These are phyloP conservation scores for Ceratocystis papillata DNA, from an alignment of 2,329 filamentous ascomycete species.

Conservation along the genomic window DNA sequence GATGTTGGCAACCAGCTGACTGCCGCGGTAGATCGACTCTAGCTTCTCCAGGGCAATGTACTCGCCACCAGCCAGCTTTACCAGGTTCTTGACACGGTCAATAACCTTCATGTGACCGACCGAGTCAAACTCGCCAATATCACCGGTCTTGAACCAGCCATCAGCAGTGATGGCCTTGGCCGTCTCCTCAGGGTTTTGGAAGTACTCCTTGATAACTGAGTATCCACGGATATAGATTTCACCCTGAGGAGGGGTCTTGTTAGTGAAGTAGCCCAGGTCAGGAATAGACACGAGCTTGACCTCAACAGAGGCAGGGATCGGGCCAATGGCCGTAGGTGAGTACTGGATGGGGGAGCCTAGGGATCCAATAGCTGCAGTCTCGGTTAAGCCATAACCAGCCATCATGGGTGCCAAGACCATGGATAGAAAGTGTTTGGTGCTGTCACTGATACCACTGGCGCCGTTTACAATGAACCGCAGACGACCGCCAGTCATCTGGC, in stretches of 20 bases:
- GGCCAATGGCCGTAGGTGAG: slow-evolving; percentile 65
- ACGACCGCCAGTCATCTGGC: slow-evolving; percentile 75
- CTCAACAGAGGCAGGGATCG: slow-evolving; percentile 66
- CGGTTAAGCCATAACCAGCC: slow-evolving; percentile 84
- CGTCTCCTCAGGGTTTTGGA: slow-evolving; percentile 77
- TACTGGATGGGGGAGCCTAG: slow-evolving; percentile 76
- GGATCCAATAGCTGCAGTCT: slow-evolving; percentile 78
- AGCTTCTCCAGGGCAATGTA: slow-evolving; percentile 96
- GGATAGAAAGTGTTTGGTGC: slow-evolving; percentile 83
- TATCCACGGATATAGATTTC: slow-evolving; percentile 82
- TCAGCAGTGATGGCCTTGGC: slow-evolving; percentile 65
- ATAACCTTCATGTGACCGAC: slow-evolving; percentile 77
- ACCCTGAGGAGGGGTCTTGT: slow-evolving; percentile 69
- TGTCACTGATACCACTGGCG: slow-evolving; percentile 77
- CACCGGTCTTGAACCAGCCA: slow-evolving; percentile 94
- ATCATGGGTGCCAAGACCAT: slow-evolving; percentile 92
- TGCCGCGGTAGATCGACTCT: slow-evolving; percentile 78
- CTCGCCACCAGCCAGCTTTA: slow-evolving; percentile 91
- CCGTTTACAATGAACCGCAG: slow-evolving; percentile 90
- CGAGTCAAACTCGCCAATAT: slow-evolving; percentile 79
- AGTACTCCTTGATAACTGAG: slow-evolving; percentile 67
- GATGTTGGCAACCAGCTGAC: slow-evolving; percentile 69
- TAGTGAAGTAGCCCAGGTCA: slow-evolving; percentile 74
- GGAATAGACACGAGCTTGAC: slow-evolving; percentile 84
- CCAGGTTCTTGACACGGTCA: slow-evolving; percentile 95